phyloP scores from a whole-genome alignment of 352 stramenopile genomes.

The Globisporangium lucens region DNA sequence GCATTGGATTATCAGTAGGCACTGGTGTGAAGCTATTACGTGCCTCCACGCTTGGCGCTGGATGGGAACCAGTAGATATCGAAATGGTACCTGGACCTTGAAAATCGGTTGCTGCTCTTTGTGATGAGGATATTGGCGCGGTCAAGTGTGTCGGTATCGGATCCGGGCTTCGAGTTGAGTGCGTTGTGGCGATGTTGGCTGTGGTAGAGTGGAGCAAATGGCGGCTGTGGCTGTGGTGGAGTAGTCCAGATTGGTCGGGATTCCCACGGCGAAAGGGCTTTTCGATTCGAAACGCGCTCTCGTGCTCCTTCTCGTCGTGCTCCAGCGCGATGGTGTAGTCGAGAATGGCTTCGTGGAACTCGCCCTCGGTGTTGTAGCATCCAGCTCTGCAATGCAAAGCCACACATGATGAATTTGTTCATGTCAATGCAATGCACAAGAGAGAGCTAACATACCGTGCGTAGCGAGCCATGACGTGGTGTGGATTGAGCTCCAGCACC shows the following conservation, averaged over 20 bases:
- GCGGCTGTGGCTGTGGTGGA: background rate
- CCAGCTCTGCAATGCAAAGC: constrained; percentile 32
- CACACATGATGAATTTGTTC: background rate
- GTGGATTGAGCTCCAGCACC: constrained; percentile 62
- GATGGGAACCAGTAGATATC: background rate
- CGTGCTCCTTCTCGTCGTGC: constrained; percentile 56
- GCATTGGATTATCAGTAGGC: background rate
- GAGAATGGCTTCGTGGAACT: constrained; percentile 70
- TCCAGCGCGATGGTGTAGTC: constrained; percentile 72
- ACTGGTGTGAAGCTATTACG: too few relatives aligned
- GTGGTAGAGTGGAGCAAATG: background rate
- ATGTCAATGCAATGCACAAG: background rate
- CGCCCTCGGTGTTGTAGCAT: constrained; percentile 68
- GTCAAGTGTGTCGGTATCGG: background rate
- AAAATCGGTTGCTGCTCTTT: background rate
- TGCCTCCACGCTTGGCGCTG: background rate
- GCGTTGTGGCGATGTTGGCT: background rate
- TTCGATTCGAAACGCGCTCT: constrained; percentile 24
- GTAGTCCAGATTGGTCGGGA: background rate
- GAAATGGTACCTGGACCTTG: background rate
- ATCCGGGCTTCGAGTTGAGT: background rate
- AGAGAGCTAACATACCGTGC: constrained; percentile 25
- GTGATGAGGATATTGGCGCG: background rate
- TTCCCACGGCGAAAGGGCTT: constrained; percentile 20
- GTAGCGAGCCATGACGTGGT: constrained; percentile 80